A percentile compares a stretch with the other conserved stretches of the same genome.
Evolutionary conservation across 768 basidiomycete species (phyloP).

Genomic region (Lyophyllum semitale): DNA sequence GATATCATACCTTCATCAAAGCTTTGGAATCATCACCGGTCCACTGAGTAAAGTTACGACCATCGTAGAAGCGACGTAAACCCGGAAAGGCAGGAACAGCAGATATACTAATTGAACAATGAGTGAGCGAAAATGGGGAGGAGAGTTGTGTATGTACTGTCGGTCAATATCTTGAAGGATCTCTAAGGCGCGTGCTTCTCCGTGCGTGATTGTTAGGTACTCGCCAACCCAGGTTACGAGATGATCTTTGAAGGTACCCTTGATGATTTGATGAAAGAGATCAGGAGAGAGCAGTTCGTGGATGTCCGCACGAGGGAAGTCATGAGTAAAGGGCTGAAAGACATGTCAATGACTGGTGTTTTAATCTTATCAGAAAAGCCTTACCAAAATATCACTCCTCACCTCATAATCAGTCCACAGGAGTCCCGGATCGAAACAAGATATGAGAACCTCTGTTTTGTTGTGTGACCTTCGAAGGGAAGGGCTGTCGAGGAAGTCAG

Average conservation of each 20-base stretch:
- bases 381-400: conserved; percentile 25
- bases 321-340: conserved; percentile 9
- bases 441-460: conserved; percentile 19
- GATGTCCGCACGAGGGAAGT: too few relatives aligned
- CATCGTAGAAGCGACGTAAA: conserved; percentile 24
- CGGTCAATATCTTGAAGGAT: conserved; percentile 40
- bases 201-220: conserved; percentile 20
- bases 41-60: conserved; percentile 25
- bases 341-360: not conserved
- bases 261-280: conserved; percentile 30
- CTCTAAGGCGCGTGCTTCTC: conserved; percentile 19
- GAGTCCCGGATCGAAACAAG: conserved; percentile 12
- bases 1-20: conserved; percentile 29
- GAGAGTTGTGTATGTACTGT: conserved; percentile 23
- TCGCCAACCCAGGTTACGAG: too few relatives aligned
- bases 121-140: conserved; percentile 1
- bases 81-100: conserved; percentile 24
- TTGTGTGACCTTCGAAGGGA: conserved; percentile 7
- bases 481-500: conserved; percentile 18
- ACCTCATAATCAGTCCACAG: conserved; percentile 28
- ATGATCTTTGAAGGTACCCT: too few relatives aligned
- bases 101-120: conserved; percentile 17
- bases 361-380: conserved; percentile 6
- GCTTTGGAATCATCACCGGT: conserved; percentile 35
- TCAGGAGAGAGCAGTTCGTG: conserved; percentile 23